These are phyloP conservation scores for Cicer bijugum DNA, from an alignment of 306 rosid genomes.

Conservation along the genomic window DNA sequence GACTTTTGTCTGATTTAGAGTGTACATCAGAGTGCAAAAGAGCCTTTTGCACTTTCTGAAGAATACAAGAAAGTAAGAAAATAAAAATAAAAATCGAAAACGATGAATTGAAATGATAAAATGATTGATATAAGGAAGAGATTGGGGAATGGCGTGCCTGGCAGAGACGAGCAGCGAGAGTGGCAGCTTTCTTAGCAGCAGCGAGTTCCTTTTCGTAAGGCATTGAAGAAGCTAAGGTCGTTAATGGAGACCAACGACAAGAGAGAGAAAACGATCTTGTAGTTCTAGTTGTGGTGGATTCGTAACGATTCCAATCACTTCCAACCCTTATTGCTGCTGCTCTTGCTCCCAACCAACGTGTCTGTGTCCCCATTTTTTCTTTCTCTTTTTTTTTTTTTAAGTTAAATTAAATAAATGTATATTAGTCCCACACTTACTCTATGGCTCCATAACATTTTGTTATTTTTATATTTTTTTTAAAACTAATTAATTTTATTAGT, in stretches of 20 bases:
- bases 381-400: background rate
- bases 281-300: too few species aligned
- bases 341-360: slow-evolving; percentile 20
- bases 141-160: slow-evolving; percentile 57
- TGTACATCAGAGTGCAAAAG: slow-evolving; percentile 86
- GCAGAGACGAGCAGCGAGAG: slow-evolving; percentile 87
- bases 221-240: slow-evolving; percentile 58
- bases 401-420: too few species aligned
- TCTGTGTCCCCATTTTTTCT: slow-evolving; percentile 29
- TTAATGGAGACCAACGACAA: slow-evolving; percentile 34
- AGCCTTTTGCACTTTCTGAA: slow-evolving; percentile 88
- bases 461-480: too few species aligned
- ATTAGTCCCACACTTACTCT: too few species aligned
- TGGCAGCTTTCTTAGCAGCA: slow-evolving; percentile 88
- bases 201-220: slow-evolving; percentile 85
- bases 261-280: background rate
- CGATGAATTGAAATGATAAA: background rate
- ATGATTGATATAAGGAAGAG: background rate
- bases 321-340: background rate
- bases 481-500: too few species aligned
- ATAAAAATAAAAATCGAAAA: slow-evolving; percentile 3
- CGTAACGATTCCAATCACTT: slow-evolving; percentile 1
- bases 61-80: slow-evolving; percentile 6
- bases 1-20: slow-evolving; percentile 90
- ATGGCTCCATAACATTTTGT: too few species aligned